Base-by-base conservation (phyloP, 371 early-diverging fungal species). In the Chytridium lagenaria region DNA sequence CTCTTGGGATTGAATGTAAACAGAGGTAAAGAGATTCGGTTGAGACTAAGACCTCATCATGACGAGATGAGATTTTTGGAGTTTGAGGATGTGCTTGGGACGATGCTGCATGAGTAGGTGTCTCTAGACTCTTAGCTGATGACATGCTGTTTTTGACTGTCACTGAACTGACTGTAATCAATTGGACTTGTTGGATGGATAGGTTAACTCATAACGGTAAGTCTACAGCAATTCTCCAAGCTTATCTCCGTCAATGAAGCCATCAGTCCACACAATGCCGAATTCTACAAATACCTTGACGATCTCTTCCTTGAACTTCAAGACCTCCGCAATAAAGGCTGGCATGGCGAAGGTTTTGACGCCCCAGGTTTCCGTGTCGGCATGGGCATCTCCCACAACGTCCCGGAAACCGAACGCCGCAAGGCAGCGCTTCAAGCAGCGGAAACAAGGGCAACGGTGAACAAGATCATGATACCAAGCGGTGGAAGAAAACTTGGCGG, bases 81-180 rank as follows among this genome's bases (percentile, higher is more conserved):
- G 28, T 86, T 86, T 34, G 81, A 89, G 63, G 83, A 83, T 67
- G 75, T 90, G 26, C 68, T 91, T n/a, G 90, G 90, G 15, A 89
- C 91, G 0, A 82, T 89, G 82, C 79, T 91, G 51, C 91, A 91
- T 71, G 91, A 90, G 85, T 86, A 79, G 71, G 78, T 61, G n/a
- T 34, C 55, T 19, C 7, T 44, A 19, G 44, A 55, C 30, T 28
- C 26, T 16, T n/a, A n/a, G n/a, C 55, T 16, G 10, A 50, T 26
- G 5, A 2, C 50, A 64, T 37, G 26, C 12, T 30, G 5, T 28
- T 37, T 1, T 67, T 31, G 19, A 5, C 28, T 73, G 36, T 59
- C n/a, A n/a, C n/a, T n/a, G n/a, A n/a, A n/a, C n/a, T n/a, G n/a
- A n/a, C n/a, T n/a, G n/a, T n/a, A n/a, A n/a, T n/a, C n/a, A n/a